Evolutionary conservation across 352 stramenopile genomes (phyloP).

Genomic region (Phytopythium sindhum): DNA sequence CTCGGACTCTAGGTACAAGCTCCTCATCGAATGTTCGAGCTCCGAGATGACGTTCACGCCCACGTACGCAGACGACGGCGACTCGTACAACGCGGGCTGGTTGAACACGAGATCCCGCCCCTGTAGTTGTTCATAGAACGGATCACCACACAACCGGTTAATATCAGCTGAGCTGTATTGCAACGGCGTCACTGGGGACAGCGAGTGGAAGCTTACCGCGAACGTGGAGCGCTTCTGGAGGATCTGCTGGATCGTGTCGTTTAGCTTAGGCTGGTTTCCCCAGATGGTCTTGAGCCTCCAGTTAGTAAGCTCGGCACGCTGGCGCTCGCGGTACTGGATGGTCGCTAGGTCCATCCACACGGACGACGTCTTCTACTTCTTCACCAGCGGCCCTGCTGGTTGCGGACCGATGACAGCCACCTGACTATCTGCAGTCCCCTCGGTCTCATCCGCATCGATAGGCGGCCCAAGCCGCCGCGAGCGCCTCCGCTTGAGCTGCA

Average conservation of each 20-base stretch:
- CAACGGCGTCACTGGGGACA: background rate
- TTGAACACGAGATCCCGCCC: slow-evolving; percentile 7
- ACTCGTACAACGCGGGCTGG: slow-evolving; percentile 4
- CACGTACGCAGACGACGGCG: slow-evolving; percentile 5
- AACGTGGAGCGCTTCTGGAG: slow-evolving; percentile 16
- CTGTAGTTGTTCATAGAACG: background rate
- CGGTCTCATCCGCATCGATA: background rate
- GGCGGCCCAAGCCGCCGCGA: background rate
- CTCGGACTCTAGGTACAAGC: slow-evolving; percentile 18
- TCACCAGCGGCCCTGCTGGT: background rate
- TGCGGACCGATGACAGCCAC: background rate
- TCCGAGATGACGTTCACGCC: slow-evolving; percentile 14
- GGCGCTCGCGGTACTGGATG: slow-evolving; percentile 22
- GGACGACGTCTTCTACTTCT: slow-evolving; percentile 1
- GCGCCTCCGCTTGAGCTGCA: slow-evolving; percentile 16
- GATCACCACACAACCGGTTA: background rate
- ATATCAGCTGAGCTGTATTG: background rate
- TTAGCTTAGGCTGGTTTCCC: slow-evolving; percentile 28
- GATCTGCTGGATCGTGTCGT: slow-evolving; percentile 21
- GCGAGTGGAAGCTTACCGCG: background rate
- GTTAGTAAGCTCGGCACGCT: slow-evolving; percentile 25
- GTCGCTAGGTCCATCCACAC: slow-evolving; percentile 19
- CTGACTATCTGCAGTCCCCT: background rate
- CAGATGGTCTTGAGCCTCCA: slow-evolving; percentile 32
- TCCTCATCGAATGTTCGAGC: slow-evolving; percentile 16